These are phyloP conservation scores for Stemphylium beticola DNA, from an alignment of 2,329 filamentous ascomycete genomes.

Conservation along the genomic window DNA sequence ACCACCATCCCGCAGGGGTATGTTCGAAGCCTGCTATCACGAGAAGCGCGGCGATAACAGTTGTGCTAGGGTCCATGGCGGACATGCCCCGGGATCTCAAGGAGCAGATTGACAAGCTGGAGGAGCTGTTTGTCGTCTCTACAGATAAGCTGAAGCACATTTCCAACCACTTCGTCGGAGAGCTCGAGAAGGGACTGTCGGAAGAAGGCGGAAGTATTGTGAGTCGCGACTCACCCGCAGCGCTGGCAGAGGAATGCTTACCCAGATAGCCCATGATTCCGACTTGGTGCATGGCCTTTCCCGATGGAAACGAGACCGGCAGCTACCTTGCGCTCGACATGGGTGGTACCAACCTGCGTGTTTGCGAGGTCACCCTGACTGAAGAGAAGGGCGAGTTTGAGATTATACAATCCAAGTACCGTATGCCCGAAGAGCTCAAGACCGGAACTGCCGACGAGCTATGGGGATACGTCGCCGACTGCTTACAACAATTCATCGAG, in stretches of 20 bases:
- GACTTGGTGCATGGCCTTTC: conserved; percentile 94
- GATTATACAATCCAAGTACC: conserved; percentile 95
- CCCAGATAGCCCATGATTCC: conserved; percentile 86
- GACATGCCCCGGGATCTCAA: conserved; percentile 87
- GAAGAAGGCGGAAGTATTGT: conserved; percentile 93
- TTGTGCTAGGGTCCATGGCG: conserved; percentile 76
- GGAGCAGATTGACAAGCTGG: conserved; percentile 80
- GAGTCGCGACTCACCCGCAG: conserved; percentile 66
- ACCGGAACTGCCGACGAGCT: conserved; percentile 84
- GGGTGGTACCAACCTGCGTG: conserved; percentile 93
- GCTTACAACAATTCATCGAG: conserved; percentile 88
- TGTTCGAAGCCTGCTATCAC: conserved; percentile 45
- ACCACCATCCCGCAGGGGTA: conserved; percentile 76
- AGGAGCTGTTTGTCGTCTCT: conserved; percentile 82
- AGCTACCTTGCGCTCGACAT: conserved; percentile 92
- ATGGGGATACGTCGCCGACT: conserved; percentile 95
- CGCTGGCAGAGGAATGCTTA: conserved; percentile 80
- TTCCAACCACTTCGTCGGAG: conserved; percentile 84
- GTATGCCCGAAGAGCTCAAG: conserved; percentile 93
- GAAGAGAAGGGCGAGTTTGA: conserved; percentile 92
- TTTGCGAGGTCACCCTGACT: conserved; percentile 90
- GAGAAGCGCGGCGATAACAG: conserved; percentile 28
- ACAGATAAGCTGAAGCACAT: conserved; percentile 84
- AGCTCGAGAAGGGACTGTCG: conserved; percentile 84
- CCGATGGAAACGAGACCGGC: conserved; percentile 84